Base-by-base conservation (phyloP, 352 stramenopile genomes). In the Globisporangium middletonii region DNA sequence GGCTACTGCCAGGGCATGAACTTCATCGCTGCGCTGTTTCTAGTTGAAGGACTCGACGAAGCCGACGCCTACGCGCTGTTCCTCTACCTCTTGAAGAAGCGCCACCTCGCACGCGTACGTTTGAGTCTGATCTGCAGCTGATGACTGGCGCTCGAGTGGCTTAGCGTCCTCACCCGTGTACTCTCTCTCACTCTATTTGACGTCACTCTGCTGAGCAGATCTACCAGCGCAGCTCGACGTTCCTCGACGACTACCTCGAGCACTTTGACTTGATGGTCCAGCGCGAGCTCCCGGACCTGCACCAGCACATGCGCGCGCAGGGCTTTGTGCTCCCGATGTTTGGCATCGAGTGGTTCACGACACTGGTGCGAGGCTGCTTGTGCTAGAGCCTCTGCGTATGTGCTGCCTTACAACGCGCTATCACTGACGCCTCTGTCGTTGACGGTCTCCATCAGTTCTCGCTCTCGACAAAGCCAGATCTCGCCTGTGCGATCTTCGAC, bases 1-100 rank as follows among this genome's bases (percentile, higher is more conserved):
- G 83, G 79, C 7, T 94, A 94, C 54, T 94, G 85, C 57, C 85
- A 95, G 45, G 85, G 85, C 5, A 95, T 95, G 85, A 95, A 95
- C 68, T 95, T 95, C 55, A 92, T 95, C 58, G 85, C 83, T 0
- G 85, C 81, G 18, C 61, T 95, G 4, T 93, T 95, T 48, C 75
- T 95, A 12, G 85, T 93, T 6, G 77, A 92, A 75, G 85, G 81
- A 0, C 57, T 95, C 15, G 72, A 81, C 2, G 85, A 95, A 64
- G 83, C 79, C 3, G 81, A 95, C 58, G 77, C 83, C 12, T 95
- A 93, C 42, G 73, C 80, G 30, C 65, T 91, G 9, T 95, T 93
- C 50, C 63, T 92, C 8, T 95, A 92, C 47, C 71, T 95, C 26
- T 67, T 95, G 3, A 79, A 85, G 68, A 88, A 90, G 55, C 79